Base-by-base conservation (phyloP, 2,329 filamentous ascomycete species). In the Rutstroemia sp. region DNA sequence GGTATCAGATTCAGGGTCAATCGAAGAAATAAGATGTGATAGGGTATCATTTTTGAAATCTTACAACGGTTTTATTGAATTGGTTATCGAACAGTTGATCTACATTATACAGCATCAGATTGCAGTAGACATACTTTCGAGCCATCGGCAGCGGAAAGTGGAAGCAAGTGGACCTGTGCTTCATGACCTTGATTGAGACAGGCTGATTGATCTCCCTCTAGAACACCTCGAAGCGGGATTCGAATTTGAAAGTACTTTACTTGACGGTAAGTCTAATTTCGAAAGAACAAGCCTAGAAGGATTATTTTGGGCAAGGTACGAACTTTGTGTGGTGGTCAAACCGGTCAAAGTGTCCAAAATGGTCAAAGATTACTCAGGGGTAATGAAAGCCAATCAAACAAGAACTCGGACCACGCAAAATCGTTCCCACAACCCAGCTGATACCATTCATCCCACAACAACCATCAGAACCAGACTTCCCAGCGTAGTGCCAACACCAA, bases 141-240 rank as follows among this genome's bases (percentile, higher is more conserved):
- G 16, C 17, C 38, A 17, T 2, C 17, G 17, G 39, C 9, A 34
- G 30, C 10, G 2, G 30, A 44, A 44, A 44, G 10, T 44, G 17
- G 40, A 21, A 17, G 17, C 10, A 44, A 16, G 46, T 51, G 46
- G 46, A 25, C 12, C 36, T 27, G 6, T 34, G 25, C 27, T 50
- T 50, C 17, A 44, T 25, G 39, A 21, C 36, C 42, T 40, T 50
- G 19, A 42, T 48, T 47, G 25, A 23, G 38, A 50, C 50, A 44
- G 38, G 19, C 36, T 50, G 46, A 50, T 44, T 55, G 53, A 55
- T 45, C 39, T 55, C 21, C 47, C 38, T 48, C 49, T 51, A 51
- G 25, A 51, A 44, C 39, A 44, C 23, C 27, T 38, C 38, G n/a
- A 55, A 44, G 53, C 47, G 45, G 48, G 36, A 40, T 42, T 36